Evolutionary conservation across 1,284 basidiomycete species (phyloP).

Genomic region (Cryptococcus hybrid): DNA sequence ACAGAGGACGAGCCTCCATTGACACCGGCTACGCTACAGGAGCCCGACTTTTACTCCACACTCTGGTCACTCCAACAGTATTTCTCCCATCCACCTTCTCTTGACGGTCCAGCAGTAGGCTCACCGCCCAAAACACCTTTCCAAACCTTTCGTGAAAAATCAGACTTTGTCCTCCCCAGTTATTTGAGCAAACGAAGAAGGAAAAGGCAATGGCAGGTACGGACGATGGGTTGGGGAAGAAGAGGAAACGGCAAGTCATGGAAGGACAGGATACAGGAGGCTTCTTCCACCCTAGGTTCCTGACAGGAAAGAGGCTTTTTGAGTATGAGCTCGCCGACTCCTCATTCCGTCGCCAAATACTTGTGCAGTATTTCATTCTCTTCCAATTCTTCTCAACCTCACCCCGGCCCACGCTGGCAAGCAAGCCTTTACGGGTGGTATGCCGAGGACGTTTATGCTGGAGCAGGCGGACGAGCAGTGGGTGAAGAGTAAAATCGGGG

Average conservation of each 20-base stretch:
- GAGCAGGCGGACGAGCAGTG: conserved; percentile 30
- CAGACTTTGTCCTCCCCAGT: conserved; percentile 38
- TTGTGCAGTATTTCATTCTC: conserved; percentile 48
- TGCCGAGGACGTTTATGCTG: conserved; percentile 45
- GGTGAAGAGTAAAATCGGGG: conserved; percentile 27
- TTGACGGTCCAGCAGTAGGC: conserved; percentile 32
- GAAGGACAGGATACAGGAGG: conserved; percentile 10
- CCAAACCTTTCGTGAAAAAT: conserved; percentile 34
- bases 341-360: conserved; percentile 47
- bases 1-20: background rate
- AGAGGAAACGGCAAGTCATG: conserved; percentile 25
- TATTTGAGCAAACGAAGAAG: conserved; percentile 40
- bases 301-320: conserved; percentile 41
- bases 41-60: conserved; percentile 42
- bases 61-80: conserved; percentile 48
- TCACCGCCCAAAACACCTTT: conserved; percentile 29
- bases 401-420: conserved; percentile 34
- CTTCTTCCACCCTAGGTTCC: conserved; percentile 45
- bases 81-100: conserved; percentile 43
- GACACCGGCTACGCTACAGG: background rate
- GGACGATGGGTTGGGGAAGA: conserved; percentile 21
- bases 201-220: conserved; percentile 33
- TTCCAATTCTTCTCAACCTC: conserved; percentile 48
- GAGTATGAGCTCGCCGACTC: conserved; percentile 46
- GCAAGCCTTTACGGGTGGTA: conserved; percentile 44